phyloP scores from a whole-genome alignment of 306 rosid species.

The Cucurbita argyrosperma region DNA sequence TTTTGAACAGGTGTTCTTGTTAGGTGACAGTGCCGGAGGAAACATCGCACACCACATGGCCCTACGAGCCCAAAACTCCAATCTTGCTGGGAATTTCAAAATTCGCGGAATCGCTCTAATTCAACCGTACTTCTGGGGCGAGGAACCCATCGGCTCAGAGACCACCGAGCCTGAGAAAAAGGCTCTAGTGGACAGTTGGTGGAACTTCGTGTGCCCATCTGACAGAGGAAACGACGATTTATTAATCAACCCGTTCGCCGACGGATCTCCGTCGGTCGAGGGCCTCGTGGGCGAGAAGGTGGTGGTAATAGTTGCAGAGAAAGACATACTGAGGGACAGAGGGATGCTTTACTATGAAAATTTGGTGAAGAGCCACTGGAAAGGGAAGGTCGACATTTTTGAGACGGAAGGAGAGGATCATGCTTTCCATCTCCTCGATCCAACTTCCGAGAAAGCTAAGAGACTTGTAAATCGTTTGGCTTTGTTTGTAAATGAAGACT shows the following conservation, averaged over 20 bases:
- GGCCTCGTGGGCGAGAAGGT: slow-evolving; percentile 30
- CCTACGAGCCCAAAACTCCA: slow-evolving; percentile 7
- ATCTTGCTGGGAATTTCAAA: slow-evolving; percentile 13
- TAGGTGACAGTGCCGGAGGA: slow-evolving; percentile 81
- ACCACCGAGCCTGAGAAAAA: slow-evolving; percentile 23
- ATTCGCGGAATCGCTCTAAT: slow-evolving; percentile 35
- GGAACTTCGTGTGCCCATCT: slow-evolving; percentile 67
- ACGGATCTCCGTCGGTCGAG: slow-evolving; percentile 43
- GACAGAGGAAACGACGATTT: slow-evolving; percentile 49
- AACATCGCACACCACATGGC: slow-evolving; percentile 56
- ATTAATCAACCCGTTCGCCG: slow-evolving; percentile 59
- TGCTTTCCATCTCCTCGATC: slow-evolving; percentile 1
- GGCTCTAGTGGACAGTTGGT: slow-evolving; percentile 69
- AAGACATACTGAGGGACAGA: slow-evolving; percentile 57
- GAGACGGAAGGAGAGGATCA: slow-evolving; percentile 8
- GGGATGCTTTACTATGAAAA: slow-evolving; percentile 55
- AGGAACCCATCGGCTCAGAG: slow-evolving; percentile 48
- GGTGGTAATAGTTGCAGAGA: slow-evolving; percentile 43
- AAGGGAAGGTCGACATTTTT: slow-evolving; percentile 28
- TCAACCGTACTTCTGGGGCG: slow-evolving; percentile 83
- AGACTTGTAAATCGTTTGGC: background rate
- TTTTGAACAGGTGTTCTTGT: slow-evolving; percentile 31
- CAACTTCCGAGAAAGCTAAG: background rate
- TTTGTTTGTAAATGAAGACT: no score
- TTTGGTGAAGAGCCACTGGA: slow-evolving; percentile 41